Conservation (phyloP, 768 basidiomycete species). For the Nidularia pulvinata region DNA sequence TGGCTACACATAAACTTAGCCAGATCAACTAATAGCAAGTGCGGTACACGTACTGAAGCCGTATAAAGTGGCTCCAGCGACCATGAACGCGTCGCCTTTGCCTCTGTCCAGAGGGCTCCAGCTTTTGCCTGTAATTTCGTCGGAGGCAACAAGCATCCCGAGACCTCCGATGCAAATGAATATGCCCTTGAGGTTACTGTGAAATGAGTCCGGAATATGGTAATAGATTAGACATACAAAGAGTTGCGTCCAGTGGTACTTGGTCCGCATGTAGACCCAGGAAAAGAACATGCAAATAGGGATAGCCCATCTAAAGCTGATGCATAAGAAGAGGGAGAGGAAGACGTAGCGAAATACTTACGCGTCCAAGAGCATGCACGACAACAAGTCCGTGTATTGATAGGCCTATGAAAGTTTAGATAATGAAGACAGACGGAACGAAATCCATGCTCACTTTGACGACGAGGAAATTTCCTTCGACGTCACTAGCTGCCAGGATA, state of each 20-base stretch:
- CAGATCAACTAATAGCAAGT: too few species aligned
- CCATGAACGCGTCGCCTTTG: slow-evolving; percentile 87
- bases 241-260: slow-evolving; percentile 84
- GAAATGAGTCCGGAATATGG: neutral
- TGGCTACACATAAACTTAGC: slow-evolving; percentile 44
- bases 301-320: slow-evolving; percentile 72
- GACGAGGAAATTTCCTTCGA: slow-evolving; percentile 88
- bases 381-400: slow-evolving; percentile 84
- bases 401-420: slow-evolving; percentile 51
- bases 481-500: slow-evolving; percentile 78
- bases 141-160: slow-evolving; percentile 78
- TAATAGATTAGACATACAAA: slow-evolving; percentile 41
- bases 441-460: slow-evolving; percentile 50
- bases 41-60: slow-evolving; percentile 67
- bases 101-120: slow-evolving; percentile 63
- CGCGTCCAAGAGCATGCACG: slow-evolving; percentile 93
- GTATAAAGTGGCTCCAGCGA: slow-evolving; percentile 83
- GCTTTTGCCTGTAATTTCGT: slow-evolving; percentile 76
- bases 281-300: slow-evolving; percentile 84
- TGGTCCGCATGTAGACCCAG: slow-evolving; percentile 80
- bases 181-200: slow-evolving; percentile 49
- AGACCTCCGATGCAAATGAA: slow-evolving; percentile 74
- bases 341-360: slow-evolving; percentile 29
- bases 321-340: neutral
- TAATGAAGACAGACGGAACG: neutral